Conservation (phyloP, 2,329 filamentous ascomycete species). For the Cladophialophora immunda region DNA sequence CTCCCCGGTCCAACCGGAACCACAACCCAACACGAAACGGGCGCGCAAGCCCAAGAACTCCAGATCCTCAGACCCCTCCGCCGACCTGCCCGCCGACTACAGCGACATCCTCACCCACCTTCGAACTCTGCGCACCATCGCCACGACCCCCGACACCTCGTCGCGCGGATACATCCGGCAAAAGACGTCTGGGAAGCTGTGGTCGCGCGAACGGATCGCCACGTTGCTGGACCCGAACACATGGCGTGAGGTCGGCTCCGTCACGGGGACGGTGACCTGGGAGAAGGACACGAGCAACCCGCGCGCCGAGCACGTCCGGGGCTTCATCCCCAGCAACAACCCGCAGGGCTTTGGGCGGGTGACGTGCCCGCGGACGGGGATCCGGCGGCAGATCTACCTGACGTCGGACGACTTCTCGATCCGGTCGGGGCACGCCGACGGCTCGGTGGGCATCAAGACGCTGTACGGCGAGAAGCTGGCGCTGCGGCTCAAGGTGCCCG, state of each 20-base stretch:
- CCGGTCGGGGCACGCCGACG: conserved; percentile 70
- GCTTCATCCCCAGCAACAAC: conserved; percentile 69
- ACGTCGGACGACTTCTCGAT: conserved; percentile 72
- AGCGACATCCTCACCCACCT: conserved; percentile 69
- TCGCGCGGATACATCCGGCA: conserved; percentile 68
- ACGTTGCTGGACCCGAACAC: conserved; percentile 64
- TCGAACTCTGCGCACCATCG: conserved; percentile 59
- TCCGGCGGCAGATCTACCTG: conserved; percentile 64
- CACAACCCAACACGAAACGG: conserved; percentile 46
- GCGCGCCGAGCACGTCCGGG: conserved; percentile 57
- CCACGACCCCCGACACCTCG: conserved; percentile 62
- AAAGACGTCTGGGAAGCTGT: conserved; percentile 70
- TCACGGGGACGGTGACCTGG: conserved; percentile 69
- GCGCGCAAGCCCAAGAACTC: conserved; percentile 32
- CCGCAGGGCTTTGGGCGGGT: conserved; percentile 67
- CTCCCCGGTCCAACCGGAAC: conserved; percentile 32
- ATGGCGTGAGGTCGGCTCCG: conserved; percentile 68
- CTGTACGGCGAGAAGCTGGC: conserved; percentile 69
- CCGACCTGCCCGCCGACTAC: conserved; percentile 65
- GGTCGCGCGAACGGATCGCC: conserved; percentile 69
- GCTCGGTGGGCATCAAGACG: conserved; percentile 65
- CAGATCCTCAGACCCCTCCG: conserved; percentile 13
- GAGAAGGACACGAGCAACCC: conserved; percentile 48
- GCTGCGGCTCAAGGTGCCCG: conserved; percentile 69
- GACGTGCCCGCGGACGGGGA: conserved; percentile 33